A percentile compares a stretch with the other conserved stretches of the same genome.
These are phyloP conservation scores for Musa balbisiana DNA, from an alignment of 202 grass and related monocot species.

Conservation along the genomic window DNA sequence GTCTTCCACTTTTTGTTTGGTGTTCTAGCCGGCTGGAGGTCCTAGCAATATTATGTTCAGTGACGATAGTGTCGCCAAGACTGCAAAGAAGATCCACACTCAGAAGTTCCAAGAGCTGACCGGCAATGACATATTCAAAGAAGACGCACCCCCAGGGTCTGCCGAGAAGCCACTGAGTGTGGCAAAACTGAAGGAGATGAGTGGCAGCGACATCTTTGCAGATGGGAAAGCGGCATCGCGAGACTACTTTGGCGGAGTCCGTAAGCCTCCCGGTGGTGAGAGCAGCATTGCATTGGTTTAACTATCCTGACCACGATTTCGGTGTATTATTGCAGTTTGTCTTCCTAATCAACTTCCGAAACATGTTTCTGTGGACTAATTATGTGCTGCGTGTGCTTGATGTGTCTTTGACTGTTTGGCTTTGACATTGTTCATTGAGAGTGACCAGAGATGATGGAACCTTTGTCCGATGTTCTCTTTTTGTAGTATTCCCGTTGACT, in stretches of 20 bases:
- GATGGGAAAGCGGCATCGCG: constrained; percentile 44
- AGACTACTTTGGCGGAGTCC: constrained; percentile 69
- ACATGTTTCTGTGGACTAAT: not conserved
- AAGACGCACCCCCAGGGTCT: constrained; percentile 34
- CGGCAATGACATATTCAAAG: constrained; percentile 86
- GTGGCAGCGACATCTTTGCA: constrained; percentile 73
- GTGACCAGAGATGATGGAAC: too few relatives aligned
- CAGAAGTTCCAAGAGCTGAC: constrained; percentile 93
- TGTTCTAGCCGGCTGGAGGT: constrained; percentile 62
- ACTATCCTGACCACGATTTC: not conserved
- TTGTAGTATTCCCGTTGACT: too few relatives aligned
- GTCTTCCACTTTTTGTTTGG: not conserved
- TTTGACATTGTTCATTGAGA: too few relatives aligned
- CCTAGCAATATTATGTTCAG: constrained; percentile 70
- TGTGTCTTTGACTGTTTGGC: not conserved
- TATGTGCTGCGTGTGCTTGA: not conserved
- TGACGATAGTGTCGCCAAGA: constrained; percentile 55
- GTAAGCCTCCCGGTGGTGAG: constrained; percentile 79
- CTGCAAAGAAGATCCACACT: constrained; percentile 69
- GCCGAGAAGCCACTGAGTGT: constrained; percentile 63
- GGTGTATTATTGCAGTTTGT: too few relatives aligned
- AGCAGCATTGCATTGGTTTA: constrained; percentile 79
- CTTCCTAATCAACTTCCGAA: not conserved
- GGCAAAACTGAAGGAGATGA: constrained; percentile 82
- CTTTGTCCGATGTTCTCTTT: too few relatives aligned